Base-by-base conservation (phyloP, 208 protist species). In the Leishmania major region DNA sequence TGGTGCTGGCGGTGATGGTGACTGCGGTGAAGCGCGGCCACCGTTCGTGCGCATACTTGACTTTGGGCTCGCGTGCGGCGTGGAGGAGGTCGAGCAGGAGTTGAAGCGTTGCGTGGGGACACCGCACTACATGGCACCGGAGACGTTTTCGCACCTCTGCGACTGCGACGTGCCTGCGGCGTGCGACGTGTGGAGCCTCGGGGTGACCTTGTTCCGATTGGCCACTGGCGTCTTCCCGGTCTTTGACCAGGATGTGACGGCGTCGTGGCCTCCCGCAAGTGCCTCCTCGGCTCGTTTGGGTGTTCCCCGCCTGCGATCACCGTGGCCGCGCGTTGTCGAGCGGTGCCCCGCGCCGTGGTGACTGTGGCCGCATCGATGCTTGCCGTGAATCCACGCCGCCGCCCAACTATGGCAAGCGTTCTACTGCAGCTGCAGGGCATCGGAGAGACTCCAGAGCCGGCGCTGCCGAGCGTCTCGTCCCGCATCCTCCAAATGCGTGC, bases 131-230 rank as follows among this genome's bases (percentile, higher is more conserved):
- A 77, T 80, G 67, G 75, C 81, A 1, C 75, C 81, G 1, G 81
- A 84, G 81, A 1, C 31, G 53, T 51, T 37, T 31, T 49, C 47
- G 25, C 22, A 74, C 1, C 22, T 22, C 53, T 31, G 64, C 53
- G 64, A 45, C 51, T 25, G 47, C 11, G 53, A 66, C 67, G 17
- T 69, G 25, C 70, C 76, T 7, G 60, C 59, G 47, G 81, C 81
- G 19, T 60, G 67, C 17, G 81, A 84, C 53, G 81, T 84, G 45
- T 84, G 76, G 76, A 80, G 76, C 49, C 81, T 84, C 59, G 81
- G 81, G 37, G 70, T 84, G 35, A 74, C 70, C 5, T 73, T 84
- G 11, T 70, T 71, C 60, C 37, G 45, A 22, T 72, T 84, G 31
- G 69, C 60, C 31, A 80, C 76, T 2, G 81, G 76, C 22, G 28